Percentiles rank a stretch among this genome's conserved stretches.
Evolutionary conservation across 768 basidiomycete genomes (phyloP).

Genomic region (button mushroom (Agaricus bisporus)): DNA sequence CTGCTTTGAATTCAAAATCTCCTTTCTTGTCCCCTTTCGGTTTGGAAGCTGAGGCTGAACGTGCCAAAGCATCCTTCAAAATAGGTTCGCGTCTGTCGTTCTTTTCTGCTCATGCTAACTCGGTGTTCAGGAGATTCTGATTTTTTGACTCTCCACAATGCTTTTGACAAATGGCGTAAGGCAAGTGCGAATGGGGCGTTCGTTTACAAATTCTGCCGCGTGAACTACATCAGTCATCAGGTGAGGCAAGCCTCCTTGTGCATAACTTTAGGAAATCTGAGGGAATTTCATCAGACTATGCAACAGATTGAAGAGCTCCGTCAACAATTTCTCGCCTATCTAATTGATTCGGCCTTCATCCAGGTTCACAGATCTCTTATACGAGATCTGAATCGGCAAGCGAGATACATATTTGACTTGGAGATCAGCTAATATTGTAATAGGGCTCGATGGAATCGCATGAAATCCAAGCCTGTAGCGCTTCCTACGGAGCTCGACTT

Average conservation of each 20-base stretch:
- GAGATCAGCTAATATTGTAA: background rate
- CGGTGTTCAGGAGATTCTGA: slow-evolving; percentile 75
- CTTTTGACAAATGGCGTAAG: slow-evolving; percentile 81
- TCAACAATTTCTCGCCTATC: slow-evolving; percentile 82
- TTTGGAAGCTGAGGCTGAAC: slow-evolving; percentile 78
- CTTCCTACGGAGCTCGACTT: slow-evolving; percentile 68
- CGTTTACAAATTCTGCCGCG: slow-evolving; percentile 72
- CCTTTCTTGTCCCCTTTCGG: slow-evolving; percentile 91
- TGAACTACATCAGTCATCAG: slow-evolving; percentile 80
- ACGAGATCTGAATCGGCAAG: slow-evolving; percentile 63
- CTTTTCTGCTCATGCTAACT: slow-evolving; percentile 2
- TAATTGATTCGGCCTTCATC: slow-evolving; percentile 87
- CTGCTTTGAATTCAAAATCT: slow-evolving; percentile 86
- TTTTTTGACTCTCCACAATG: slow-evolving; percentile 89
- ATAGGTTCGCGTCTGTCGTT: slow-evolving; percentile 41
- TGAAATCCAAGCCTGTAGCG: slow-evolving; percentile 66
- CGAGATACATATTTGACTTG: background rate
- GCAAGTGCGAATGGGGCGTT: slow-evolving; percentile 54
- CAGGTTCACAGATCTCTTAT: slow-evolving; percentile 57
- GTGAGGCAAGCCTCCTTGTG: slow-evolving; percentile 27
- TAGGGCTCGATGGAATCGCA: slow-evolving; percentile 72
- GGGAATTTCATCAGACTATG: slow-evolving; percentile 52
- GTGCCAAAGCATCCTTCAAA: slow-evolving; percentile 75
- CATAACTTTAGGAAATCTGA: background rate
- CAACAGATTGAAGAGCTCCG: slow-evolving; percentile 95